phyloP scores from a whole-genome alignment of 352 stramenopile species.

The Globisporangium lucens region DNA sequence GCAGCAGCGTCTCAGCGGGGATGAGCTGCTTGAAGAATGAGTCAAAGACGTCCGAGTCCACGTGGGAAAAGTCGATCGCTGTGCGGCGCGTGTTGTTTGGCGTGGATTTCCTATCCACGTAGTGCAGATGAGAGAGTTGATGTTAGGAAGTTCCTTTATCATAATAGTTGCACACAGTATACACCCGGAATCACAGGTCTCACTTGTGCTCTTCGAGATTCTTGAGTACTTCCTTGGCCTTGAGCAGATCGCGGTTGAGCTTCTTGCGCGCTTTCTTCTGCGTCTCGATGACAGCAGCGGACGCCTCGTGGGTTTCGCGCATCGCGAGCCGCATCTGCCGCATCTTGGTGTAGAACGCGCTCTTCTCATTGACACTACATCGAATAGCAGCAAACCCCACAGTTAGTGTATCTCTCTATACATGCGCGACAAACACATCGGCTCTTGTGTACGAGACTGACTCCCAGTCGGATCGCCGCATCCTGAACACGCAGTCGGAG shows the following conservation, averaged over 20 bases:
- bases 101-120: constrained; percentile 6
- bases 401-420: background rate
- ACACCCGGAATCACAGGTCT: background rate
- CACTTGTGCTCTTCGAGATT: constrained; percentile 41
- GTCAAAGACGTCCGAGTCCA: constrained; percentile 69
- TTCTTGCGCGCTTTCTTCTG: constrained; percentile 46
- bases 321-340: constrained; percentile 59
- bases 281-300: constrained; percentile 27
- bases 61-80: constrained; percentile 26
- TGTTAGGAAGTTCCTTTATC: background rate
- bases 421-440: background rate
- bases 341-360: constrained; percentile 46
- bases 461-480: constrained; percentile 64
- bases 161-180: background rate
- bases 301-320: constrained; percentile 26
- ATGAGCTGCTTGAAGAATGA: constrained; percentile 67
- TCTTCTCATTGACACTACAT: constrained; percentile 39
- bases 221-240: constrained; percentile 40
- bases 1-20: constrained; percentile 40
- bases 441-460: constrained; percentile 20
- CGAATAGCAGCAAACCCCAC: background rate
- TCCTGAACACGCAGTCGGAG: constrained; percentile 39
- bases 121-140: background rate
- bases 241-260: constrained; percentile 43
- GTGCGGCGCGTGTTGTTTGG: constrained; percentile 5